A percentile compares a stretch with the other conserved stretches of the same genome.
Conservation (phyloP, 352 stramenopile genomes). For the Pythium sp. region DNA sequence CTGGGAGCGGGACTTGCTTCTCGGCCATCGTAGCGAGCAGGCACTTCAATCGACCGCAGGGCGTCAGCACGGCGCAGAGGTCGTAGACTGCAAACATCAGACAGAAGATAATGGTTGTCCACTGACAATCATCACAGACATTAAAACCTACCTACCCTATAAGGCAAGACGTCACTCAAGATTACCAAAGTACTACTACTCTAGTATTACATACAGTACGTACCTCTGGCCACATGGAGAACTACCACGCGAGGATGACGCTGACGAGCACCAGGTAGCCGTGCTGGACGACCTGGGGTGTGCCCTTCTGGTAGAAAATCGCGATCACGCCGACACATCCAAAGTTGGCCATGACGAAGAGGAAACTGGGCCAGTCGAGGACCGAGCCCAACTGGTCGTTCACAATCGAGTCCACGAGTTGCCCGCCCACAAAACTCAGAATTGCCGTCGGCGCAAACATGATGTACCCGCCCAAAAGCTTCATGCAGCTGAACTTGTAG, state of each 20-base stretch:
- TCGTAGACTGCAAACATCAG: constrained; percentile 98
- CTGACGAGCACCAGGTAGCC: constrained; percentile 93
- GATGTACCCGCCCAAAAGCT: constrained; percentile 80
- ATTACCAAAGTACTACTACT: too few relatives aligned
- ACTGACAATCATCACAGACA: constrained; percentile 26
- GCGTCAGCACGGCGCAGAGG: constrained; percentile 96
- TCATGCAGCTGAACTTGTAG: constrained; percentile 90
- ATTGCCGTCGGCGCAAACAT: constrained; percentile 87
- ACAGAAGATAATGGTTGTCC: constrained; percentile 89
- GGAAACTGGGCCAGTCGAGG: constrained; percentile 71
- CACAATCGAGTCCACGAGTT: constrained; percentile 80
- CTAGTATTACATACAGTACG: too few relatives aligned
- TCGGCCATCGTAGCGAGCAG: constrained; percentile 90
- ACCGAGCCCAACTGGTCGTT: constrained; percentile 70
- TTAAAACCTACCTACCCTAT: neutral
- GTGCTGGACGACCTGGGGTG: constrained; percentile 87
- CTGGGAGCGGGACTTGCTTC: constrained; percentile 86
- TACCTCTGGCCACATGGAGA: constrained; percentile 96
- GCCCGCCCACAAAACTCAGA: constrained; percentile 82
- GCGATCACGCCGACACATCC: constrained; percentile 83
- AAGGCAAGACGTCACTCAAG: too few relatives aligned
- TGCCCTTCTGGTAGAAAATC: constrained; percentile 90
- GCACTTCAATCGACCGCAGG: constrained; percentile 94
- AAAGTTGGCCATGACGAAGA: constrained; percentile 91
- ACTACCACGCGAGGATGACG: constrained; percentile 97